phyloP scores from a whole-genome alignment of 2,329 filamentous ascomycete genomes.

The Colletotrichum graminicola region DNA sequence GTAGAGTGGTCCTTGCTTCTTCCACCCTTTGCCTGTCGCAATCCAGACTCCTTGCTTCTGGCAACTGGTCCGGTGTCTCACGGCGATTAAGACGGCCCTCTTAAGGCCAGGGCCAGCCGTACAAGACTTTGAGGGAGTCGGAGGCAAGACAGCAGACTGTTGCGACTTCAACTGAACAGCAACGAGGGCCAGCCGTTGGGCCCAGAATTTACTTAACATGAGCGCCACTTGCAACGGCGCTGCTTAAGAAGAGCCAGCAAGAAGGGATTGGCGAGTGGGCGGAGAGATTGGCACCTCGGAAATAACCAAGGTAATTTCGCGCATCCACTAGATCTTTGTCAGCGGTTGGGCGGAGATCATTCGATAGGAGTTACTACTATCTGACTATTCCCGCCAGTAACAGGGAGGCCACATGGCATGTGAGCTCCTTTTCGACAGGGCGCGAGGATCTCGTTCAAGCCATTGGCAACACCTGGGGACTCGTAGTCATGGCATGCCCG shows the following conservation, averaged over 20 bases:
- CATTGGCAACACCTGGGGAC: slow-evolving; percentile 20
- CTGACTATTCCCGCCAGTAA: slow-evolving; percentile 29
- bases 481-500: slow-evolving; percentile 30
- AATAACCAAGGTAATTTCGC: slow-evolving; percentile 41
- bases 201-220: neutral
- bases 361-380: neutral
- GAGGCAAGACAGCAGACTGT: neutral
- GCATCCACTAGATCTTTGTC: slow-evolving; percentile 32
- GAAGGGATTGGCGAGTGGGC: slow-evolving; percentile 13
- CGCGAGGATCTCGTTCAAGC: slow-evolving; percentile 21
- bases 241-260: slow-evolving; percentile 6
- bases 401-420: slow-evolving; percentile 41
- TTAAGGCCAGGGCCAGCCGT: slow-evolving; percentile 1
- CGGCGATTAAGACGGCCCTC: slow-evolving; percentile 1
- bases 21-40: slow-evolving; percentile 14
- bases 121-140: neutral
- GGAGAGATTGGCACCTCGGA: slow-evolving; percentile 19
- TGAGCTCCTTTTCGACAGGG: slow-evolving; percentile 32
- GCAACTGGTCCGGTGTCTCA: slow-evolving; percentile 17
- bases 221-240: slow-evolving; percentile 8
- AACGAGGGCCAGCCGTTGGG: slow-evolving; percentile 4
- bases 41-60: slow-evolving; percentile 10
- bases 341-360: slow-evolving; percentile 19
- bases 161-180: neutral
- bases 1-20: slow-evolving; percentile 15